Percentiles rank a stretch among this genome's conserved stretches.
Evolutionary conservation across 257 asterid species (phyloP).

Genomic region (Solanum habrochaites): DNA sequence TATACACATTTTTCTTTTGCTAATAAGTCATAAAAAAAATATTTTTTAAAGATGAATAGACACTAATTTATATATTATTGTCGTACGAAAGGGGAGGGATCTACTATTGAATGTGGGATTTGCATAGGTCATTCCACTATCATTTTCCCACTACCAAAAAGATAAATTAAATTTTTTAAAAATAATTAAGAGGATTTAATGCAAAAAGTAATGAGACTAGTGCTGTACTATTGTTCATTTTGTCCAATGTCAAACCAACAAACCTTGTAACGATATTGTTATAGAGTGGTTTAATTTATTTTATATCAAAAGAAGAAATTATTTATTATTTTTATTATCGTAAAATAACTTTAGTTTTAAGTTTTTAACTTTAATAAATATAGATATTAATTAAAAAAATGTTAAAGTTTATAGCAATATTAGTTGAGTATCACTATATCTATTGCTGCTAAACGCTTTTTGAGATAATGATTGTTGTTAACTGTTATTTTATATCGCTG

Average conservation of each 20-base stretch:
- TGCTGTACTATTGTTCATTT: neutral
- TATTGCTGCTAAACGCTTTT: no score
- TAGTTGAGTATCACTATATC: neutral
- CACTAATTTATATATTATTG: neutral
- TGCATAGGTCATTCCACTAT: neutral
- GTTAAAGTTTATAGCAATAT: no score
- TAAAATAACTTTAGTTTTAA: no score
- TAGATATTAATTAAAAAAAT: no score
- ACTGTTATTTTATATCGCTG: neutral
- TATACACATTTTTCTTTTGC: neutral
- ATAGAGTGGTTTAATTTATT: neutral
- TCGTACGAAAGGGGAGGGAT: neutral
- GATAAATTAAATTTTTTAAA: neutral
- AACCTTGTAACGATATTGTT: neutral
- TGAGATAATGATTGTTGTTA: rapidly evolving
- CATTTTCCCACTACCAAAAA: constrained; percentile 1
- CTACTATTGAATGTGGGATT: neutral
- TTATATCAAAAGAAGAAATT: neutral
- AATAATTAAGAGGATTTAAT: neutral
- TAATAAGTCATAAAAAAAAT: neutral
- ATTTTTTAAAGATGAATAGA: no score
- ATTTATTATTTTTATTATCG: neutral
- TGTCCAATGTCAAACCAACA: neutral
- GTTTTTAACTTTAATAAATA: no score
- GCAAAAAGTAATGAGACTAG: neutral